Evolutionary conservation across 768 basidiomycete genomes (phyloP).

Genomic region (Termitomyces sp.): DNA sequence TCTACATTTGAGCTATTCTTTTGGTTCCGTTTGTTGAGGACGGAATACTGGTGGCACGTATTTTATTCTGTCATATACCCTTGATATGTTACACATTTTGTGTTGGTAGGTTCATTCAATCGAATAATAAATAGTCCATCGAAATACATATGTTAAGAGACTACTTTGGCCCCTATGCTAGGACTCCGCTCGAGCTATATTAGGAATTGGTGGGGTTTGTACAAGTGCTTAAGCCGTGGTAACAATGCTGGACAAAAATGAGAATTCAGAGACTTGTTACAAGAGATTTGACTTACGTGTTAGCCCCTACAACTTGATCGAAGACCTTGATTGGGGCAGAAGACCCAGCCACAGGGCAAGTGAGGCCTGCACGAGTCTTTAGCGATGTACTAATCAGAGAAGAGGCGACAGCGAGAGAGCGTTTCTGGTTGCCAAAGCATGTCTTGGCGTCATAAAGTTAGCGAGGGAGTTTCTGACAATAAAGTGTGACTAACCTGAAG

Average conservation of each 20-base stretch:
- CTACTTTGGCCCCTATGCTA: not conserved
- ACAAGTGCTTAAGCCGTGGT: not conserved
- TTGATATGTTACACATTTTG: not conserved
- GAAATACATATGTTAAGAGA: not conserved
- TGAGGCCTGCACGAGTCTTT: conserved; percentile 9
- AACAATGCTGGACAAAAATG: not conserved
- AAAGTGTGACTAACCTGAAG: conserved; percentile 20
- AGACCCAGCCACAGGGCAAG: conserved; percentile 2
- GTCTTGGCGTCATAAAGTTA: conserved; percentile 11
- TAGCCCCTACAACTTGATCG: conserved; percentile 10
- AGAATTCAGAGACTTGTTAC: not conserved
- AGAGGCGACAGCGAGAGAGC: conserved; percentile 6
- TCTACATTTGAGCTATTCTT: not conserved
- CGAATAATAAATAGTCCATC: too few relatives aligned
- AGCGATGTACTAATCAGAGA: not conserved
- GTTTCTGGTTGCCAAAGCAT: conserved; percentile 17
- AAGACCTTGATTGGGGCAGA: not conserved
- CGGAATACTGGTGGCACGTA: not conserved
- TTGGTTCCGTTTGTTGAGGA: not conserved
- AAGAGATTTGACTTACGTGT: conserved; percentile 3
- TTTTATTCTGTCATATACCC: not conserved
- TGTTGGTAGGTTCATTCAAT: not conserved
- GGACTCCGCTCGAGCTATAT: not conserved
- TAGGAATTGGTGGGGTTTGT: not conserved
- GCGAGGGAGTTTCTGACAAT: not conserved